Evolutionary conservation across 768 basidiomycete species (phyloP), one percentile per base, ranked within the genome.

Genomic region (Mycena alexandri): DNA sequence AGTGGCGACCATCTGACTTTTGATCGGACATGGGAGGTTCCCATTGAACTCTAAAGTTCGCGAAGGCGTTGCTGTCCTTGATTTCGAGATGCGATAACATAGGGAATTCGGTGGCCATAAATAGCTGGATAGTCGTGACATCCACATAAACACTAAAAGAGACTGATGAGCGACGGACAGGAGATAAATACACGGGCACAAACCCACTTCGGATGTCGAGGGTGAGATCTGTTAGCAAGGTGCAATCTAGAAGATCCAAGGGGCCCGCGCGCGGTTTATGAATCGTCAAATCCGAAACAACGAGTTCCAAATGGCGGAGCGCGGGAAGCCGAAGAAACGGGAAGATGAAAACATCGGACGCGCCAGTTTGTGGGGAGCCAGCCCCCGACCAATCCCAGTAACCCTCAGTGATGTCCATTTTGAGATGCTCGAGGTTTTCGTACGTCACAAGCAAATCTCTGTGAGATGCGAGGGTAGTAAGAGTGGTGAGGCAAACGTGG

Each of bases 301-400:
- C 65, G 58, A 74, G 65, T 22, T 72, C 68, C 21, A 75, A 55
- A 13, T 67, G 41, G 9, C 33, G 51, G n/a, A 75, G 29, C 5
- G 71, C 70, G 9, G 73, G 72, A 24, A 73, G 64, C 5, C 72
- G 42, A 2, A 75, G 65, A 34, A 65, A 56, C 2, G 42, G 44
- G 59, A 74, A 75, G 2, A 47, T 6, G 46, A 61, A 73, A 0
- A 44, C 43, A 1, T 38, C 50, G 1, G 72, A 60, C 0, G 75
- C 67, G 5, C 75, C 75, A 3, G 19, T 21, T 17, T 67, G 63
- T 0, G 73, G 73, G 2, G 73, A 70, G 11, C 72, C 72, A 3
- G 8, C 6, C 41, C 48, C n/a, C n/a, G n/a, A n/a, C 71, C 70
- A 71, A 50, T 75, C 73, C 75, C 75, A 75, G 10, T 63, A 53